phyloP scores from a whole-genome alignment of 148 eudicot genomes.

The Rhododendron simsii region DNA sequence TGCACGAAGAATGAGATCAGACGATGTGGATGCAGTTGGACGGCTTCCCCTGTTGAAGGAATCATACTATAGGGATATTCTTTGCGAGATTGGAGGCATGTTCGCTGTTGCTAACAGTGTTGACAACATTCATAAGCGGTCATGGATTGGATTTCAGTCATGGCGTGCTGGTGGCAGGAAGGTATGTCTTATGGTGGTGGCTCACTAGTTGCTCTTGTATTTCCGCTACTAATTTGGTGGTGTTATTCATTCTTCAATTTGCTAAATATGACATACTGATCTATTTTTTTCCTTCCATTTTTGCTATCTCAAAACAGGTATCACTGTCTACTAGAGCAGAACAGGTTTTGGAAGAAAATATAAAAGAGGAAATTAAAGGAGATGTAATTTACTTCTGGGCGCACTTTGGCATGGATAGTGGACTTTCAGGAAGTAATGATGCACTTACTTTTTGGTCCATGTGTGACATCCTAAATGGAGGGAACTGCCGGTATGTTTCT shows the following conservation, averaged over 20 bases:
- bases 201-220: neutral
- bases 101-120: conserved; percentile 8
- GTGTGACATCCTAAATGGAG: conserved; percentile 89
- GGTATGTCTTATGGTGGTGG: conserved; percentile 33
- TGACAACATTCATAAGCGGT: conserved; percentile 12
- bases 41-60: conserved; percentile 83
- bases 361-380: conserved; percentile 58
- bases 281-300: neutral
- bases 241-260: neutral
- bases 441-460: conserved; percentile 77
- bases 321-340: conserved; percentile 73
- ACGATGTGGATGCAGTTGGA: conserved; percentile 88
- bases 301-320: conserved; percentile 41
- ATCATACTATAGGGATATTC: conserved; percentile 20
- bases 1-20: conserved; percentile 76
- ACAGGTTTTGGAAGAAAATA: conserved; percentile 60
- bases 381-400: conserved; percentile 88
- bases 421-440: conserved; percentile 38
- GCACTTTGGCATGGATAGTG: conserved; percentile 48
- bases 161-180: conserved; percentile 92
- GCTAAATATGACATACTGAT: neutral
- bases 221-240: neutral
- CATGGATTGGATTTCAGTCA: conserved; percentile 35
- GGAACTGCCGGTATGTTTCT: conserved; percentile 71
- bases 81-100: conserved; percentile 16